A percentile compares a stretch with the other conserved stretches of the same genome.
Evolutionary conservation across 192 early-diverging fungal species (phyloP).

Genomic region (Phycomyces blakesleeanus): DNA sequence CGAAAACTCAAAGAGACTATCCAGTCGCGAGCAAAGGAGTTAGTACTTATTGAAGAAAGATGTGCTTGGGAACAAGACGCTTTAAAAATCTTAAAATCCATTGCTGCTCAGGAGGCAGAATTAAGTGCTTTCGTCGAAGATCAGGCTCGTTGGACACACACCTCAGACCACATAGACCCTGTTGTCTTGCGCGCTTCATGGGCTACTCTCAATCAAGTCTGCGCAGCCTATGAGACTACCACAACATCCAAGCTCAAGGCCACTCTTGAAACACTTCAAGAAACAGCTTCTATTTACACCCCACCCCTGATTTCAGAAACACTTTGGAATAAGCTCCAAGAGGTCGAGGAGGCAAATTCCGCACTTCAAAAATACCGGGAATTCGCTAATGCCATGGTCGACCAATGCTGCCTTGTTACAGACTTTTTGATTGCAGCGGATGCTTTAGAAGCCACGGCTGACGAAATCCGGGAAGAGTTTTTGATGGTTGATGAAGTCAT

Average conservation of each 20-base stretch:
- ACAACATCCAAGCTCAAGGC: not conserved
- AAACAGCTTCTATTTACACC: not conserved
- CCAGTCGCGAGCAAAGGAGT: conserved; percentile 1
- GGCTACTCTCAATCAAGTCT: not conserved
- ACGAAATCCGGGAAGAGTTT: conserved; percentile 11
- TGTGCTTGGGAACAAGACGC: conserved; percentile 2
- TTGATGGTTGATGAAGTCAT: not conserved
- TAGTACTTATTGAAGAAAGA: conserved; percentile 5
- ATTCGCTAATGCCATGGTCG: conserved; percentile 7
- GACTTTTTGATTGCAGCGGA: conserved; percentile 1
- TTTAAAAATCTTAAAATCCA: not conserved
- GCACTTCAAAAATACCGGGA: not conserved
- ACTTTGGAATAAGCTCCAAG: conserved; percentile 11
- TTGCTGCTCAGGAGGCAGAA: conserved; percentile 1
- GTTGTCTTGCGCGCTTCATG: not conserved
- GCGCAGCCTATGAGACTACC: not conserved
- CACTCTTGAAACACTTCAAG: not conserved
- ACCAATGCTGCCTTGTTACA: conserved; percentile 9
- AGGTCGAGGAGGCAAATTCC: not conserved
- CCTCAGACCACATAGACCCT: not conserved
- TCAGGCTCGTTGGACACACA: conserved; percentile 9
- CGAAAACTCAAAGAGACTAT: conserved; percentile 8
- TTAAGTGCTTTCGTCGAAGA: conserved; percentile 6
- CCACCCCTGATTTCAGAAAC: conserved; percentile 10
- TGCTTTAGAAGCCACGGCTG: conserved; percentile 11